Percentiles rank a stretch among this genome's conserved stretches.
phyloP scores from a whole-genome alignment of 768 basidiomycete species.

The Mycena leptocephala region DNA sequence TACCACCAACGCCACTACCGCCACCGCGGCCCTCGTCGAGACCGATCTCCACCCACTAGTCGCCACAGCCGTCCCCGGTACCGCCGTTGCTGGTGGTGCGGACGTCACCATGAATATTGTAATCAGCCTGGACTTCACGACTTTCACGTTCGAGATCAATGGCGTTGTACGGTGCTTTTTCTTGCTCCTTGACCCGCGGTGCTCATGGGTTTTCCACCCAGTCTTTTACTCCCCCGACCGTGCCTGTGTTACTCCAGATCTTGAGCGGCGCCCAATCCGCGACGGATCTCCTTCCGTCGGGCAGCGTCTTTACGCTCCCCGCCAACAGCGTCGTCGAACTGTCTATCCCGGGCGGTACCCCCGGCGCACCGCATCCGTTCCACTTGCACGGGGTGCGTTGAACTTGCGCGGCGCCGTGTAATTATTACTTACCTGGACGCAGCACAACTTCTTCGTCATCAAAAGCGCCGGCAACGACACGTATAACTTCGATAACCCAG shows the following conservation, averaged over 20 bases:
- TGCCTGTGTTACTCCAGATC: conserved; percentile 66
- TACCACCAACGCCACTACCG: conserved; percentile 39
- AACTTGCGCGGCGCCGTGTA: too few relatives aligned
- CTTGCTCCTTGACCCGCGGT: not conserved
- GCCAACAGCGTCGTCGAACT: conserved; percentile 63
- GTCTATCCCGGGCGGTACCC: conserved; percentile 54
- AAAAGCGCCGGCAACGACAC: conserved; percentile 47
- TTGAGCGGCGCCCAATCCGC: conserved; percentile 60
- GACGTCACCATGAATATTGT: not conserved
- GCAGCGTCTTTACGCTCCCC: conserved; percentile 61
- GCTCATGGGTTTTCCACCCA: not conserved
- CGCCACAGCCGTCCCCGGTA: conserved; percentile 50
- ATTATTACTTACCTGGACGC: not conserved
- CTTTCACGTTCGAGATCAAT: not conserved
- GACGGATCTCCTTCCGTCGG: conserved; percentile 55
- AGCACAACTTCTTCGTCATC: conserved; percentile 56
- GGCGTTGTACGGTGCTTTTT: not conserved
- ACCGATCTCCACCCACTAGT: conserved; percentile 50
- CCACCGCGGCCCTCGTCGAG: conserved; percentile 54
- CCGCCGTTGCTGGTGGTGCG: conserved; percentile 28
- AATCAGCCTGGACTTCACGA: not conserved
- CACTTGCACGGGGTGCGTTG: conserved; percentile 47
- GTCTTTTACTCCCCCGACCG: conserved; percentile 52
- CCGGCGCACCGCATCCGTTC: conserved; percentile 52
- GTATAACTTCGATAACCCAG: conserved; percentile 64